Evolutionary conservation across 73 alveolate species (phyloP).

Genomic region (Paramecium caudatum): DNA sequence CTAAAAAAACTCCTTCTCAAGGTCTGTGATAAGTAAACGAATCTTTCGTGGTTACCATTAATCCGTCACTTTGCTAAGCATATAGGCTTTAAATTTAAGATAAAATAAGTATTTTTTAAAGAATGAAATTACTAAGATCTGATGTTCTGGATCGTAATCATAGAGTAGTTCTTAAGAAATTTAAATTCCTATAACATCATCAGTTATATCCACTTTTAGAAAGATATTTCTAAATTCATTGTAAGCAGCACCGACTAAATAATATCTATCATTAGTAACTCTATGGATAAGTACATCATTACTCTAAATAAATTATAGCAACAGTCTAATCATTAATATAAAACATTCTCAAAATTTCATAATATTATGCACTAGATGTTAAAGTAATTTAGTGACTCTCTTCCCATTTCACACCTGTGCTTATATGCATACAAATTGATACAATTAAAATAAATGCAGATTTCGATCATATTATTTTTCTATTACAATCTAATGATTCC

Average conservation of each 20-base stretch:
- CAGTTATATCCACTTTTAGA: neutral
- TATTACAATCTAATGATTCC: neutral
- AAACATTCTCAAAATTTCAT: neutral
- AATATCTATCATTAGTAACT: neutral
- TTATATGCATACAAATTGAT: neutral
- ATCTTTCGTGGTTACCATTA: slow-evolving; percentile 23
- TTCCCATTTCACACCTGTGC: neutral
- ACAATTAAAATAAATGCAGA: neutral
- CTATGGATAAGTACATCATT: neutral
- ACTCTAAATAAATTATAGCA: slow-evolving; percentile 37
- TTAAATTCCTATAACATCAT: neutral
- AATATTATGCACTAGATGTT: neutral
- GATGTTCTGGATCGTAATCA: slow-evolving; percentile 12
- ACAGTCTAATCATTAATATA: neutral
- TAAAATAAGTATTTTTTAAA: neutral
- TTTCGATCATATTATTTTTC: neutral
- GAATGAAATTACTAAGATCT: neutral
- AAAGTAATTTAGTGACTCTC: neutral
- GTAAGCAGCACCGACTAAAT: neutral
- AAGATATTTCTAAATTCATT: slow-evolving; percentile 21
- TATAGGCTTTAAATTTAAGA: neutral
- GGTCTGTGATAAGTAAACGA: neutral
- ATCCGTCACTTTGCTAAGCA: neutral
- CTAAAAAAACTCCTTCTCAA: slow-evolving; percentile 7
- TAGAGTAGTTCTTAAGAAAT: neutral